Evolutionary conservation across 495 filamentous ascomycete species (phyloP).

Genomic region (Penicillium paradoxum): DNA sequence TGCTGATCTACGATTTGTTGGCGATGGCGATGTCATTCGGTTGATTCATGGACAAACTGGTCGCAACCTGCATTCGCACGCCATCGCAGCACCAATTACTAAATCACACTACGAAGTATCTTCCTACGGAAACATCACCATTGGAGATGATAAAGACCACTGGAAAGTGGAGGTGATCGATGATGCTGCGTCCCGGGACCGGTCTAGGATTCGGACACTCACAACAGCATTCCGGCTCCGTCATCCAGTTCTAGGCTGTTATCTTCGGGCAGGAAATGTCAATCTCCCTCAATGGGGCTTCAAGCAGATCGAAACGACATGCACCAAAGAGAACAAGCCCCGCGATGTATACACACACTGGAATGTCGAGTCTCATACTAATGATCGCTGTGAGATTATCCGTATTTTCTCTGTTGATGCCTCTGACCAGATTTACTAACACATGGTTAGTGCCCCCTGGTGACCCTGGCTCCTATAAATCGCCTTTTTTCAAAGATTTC

Average conservation of each 20-base stretch:
- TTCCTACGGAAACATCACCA: slow-evolving; percentile 90
- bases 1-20: slow-evolving; percentile 65
- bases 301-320: slow-evolving; percentile 98
- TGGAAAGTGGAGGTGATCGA: slow-evolving; percentile 90
- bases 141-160: slow-evolving; percentile 97
- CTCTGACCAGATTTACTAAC: not conserved
- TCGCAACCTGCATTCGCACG: slow-evolving; percentile 92
- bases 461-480: slow-evolving; percentile 90
- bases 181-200: slow-evolving; percentile 81
- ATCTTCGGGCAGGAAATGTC: slow-evolving; percentile 90
- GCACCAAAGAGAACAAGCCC: slow-evolving; percentile 88
- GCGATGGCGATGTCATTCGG: slow-evolving; percentile 73
- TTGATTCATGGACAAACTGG: slow-evolving; percentile 94
- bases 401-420: slow-evolving; percentile 6
- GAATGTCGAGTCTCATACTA: slow-evolving; percentile 95
- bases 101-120: slow-evolving; percentile 92
- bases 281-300: slow-evolving; percentile 99
- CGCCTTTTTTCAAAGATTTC: slow-evolving; percentile 94
- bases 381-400: slow-evolving; percentile 76
- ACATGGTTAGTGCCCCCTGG: slow-evolving; percentile 68
- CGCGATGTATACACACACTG: slow-evolving; percentile 94
- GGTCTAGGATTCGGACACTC: slow-evolving; percentile 81
- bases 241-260: slow-evolving; percentile 81
- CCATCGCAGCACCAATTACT: slow-evolving; percentile 78
- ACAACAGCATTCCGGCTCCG: slow-evolving; percentile 90